Evolutionary conservation across 495 filamentous ascomycete species (phyloP), one percentile per base, ranked within the genome.

Genomic region (Aspergillus kassunensis): DNA sequence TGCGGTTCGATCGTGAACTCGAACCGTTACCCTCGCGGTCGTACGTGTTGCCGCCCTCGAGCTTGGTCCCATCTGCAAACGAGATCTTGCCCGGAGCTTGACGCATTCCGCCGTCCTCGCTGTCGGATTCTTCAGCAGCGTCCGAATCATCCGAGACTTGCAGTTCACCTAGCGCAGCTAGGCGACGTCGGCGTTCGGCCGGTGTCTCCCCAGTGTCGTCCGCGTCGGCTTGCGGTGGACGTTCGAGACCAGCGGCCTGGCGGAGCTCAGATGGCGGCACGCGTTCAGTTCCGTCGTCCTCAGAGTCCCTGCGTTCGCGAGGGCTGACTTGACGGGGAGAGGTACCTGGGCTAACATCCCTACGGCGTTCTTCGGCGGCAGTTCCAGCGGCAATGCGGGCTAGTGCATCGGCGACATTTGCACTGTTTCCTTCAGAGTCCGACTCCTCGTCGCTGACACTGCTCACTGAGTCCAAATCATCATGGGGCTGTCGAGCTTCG

Each of bases 141-240:
- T 89, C 86, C 34, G 80, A 83, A 41, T 86, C 83, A 15, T 77
- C 79, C 15, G 76, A 78, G 20, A 77, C 78, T 8, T 78, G 74
- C n/a, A 71, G 62, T 6, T 78, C 70, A 40, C 90, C 90, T n/a
- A 96, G 71, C 4, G 91, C 92, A 1, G 89, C 92, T 48, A 95
- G 82, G 66, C 92, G 83, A 54, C 91, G 79, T 31, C 86, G 79
- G 36, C 86, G 78, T 69, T 96, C 91, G 0, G 90, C 91, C 0
- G 88, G 82, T 4, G 90, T 95, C 67, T 96, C 91, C 34, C 75
- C 80, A 3, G 68, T 71, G 20, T 84, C 81, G 15, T 71, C 75
- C 51, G 44, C 8, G 36, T 57, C 68, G 29, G 43, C 63, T 56
- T 34, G 68, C 37, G 34, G 59, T 50, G 15, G 54, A 9, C 34